Evolutionary conservation across 106 monocot species (phyloP).

Genomic region (Posidonia australis): DNA sequence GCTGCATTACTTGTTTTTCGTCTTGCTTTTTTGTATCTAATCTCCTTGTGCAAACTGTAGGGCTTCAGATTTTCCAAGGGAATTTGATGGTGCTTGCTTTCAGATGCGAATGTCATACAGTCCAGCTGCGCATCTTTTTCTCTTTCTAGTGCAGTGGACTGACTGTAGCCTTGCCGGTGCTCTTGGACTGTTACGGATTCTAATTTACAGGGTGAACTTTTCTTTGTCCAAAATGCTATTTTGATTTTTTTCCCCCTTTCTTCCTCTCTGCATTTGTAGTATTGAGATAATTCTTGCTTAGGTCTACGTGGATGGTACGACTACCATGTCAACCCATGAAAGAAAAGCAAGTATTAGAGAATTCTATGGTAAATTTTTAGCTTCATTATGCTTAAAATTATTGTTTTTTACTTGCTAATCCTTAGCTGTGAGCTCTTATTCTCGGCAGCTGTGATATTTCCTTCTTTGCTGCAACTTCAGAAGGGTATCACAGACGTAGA

Average conservation of each 20-base stretch:
- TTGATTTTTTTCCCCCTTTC: neutral
- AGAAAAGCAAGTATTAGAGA: conserved; percentile 31
- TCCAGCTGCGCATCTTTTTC: conserved; percentile 25
- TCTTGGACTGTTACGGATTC: conserved; percentile 21
- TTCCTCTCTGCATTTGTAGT: neutral
- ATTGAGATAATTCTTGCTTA: conserved; percentile 2
- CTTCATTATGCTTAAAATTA: neutral
- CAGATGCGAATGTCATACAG: conserved; percentile 36
- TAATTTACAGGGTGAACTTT: conserved; percentile 20
- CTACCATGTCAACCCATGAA: conserved; percentile 32
- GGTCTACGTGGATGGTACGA: conserved; percentile 31
- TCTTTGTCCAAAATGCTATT: neutral
- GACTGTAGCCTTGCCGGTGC: conserved; percentile 25
- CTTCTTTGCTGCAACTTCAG: conserved; percentile 26
- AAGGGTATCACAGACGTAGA: conserved; percentile 29
- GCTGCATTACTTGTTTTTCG: too few species aligned
- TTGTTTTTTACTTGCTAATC: neutral
- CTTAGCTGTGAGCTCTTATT: neutral
- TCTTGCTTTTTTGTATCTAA: neutral
- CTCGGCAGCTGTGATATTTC: conserved; percentile 21
- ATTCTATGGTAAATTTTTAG: conserved; percentile 16
- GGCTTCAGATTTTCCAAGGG: conserved; percentile 28
- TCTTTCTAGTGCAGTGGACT: conserved; percentile 30
- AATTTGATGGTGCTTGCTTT: conserved; percentile 26
- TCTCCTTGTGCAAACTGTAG: conserved; percentile 1